phyloP scores from a whole-genome alignment of 768 basidiomycete species.

The Lactarius akahatsu region DNA sequence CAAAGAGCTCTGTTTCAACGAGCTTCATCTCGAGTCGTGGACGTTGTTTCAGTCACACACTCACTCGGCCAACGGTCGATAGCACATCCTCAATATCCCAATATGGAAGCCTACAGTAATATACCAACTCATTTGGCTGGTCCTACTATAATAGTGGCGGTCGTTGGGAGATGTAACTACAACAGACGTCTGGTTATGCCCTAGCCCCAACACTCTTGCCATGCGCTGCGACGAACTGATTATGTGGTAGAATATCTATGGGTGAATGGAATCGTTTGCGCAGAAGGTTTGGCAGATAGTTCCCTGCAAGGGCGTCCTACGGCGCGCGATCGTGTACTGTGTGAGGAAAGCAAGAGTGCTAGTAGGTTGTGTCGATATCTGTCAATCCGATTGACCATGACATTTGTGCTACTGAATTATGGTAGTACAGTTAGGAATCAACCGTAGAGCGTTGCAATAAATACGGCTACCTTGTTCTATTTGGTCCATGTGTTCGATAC shows the following conservation, averaged over 20 bases:
- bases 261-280: not conserved
- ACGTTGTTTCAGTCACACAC: not conserved
- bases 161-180: too few species aligned
- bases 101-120: not conserved
- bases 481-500: too few species aligned
- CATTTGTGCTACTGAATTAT: too few species aligned
- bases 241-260: not conserved
- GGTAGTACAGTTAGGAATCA: too few species aligned
- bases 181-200: too few species aligned
- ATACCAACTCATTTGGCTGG: too few species aligned
- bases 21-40: slow-evolving; percentile 11
- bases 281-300: not conserved
- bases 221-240: not conserved
- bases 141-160: too few species aligned
- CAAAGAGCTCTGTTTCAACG: slow-evolving; percentile 63
- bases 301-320: not conserved
- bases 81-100: not conserved
- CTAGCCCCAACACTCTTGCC: too few species aligned
- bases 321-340: not conserved
- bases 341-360: not conserved
- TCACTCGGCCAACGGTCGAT: not conserved
- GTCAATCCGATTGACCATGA: too few species aligned
- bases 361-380: too few species aligned
- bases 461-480: not conserved
- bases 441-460: not conserved